A percentile compares a stretch with the other conserved stretches of the same genome.
These are phyloP conservation scores for Diddensiella santjacobensis DNA, from an alignment of 805 yeast species.

Conservation along the genomic window DNA sequence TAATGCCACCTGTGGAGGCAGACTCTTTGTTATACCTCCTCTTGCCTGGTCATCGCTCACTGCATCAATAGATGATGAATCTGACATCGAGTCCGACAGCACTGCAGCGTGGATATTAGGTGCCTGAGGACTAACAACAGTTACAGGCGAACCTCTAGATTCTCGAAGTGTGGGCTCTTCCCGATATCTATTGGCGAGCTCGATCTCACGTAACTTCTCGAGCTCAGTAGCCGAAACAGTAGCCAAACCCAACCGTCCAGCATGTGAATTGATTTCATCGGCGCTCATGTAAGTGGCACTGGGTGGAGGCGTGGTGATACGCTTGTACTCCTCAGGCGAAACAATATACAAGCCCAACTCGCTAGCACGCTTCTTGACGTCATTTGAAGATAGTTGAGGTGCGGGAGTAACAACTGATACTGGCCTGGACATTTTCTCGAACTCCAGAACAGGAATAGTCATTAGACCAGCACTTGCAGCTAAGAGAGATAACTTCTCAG, in stretches of 20 bases:
- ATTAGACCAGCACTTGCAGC: conserved; percentile 16
- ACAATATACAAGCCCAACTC: conserved; percentile 26
- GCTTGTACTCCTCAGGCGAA: conserved; percentile 30
- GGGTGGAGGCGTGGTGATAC: conserved; percentile 5
- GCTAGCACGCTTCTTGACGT: conserved; percentile 18
- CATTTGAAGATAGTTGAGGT: background rate
- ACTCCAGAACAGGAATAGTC: conserved; percentile 21
- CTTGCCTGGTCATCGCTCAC: background rate
- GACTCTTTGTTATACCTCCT: background rate
- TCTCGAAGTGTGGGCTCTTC: conserved; percentile 2
- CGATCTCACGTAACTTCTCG: conserved; percentile 3
- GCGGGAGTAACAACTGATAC: background rate
- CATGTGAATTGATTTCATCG: conserved; percentile 15
- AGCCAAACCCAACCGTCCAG: conserved; percentile 21
- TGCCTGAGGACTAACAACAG: conserved; percentile 11
- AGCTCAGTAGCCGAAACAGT: conserved; percentile 21
- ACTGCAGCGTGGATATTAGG: conserved; percentile 19
- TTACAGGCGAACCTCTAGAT: conserved; percentile 13
- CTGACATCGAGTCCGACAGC: conserved; percentile 4
- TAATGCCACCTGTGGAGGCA: background rate
- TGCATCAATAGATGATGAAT: conserved; percentile 8
- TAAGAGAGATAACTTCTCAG: background rate
- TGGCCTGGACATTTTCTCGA: conserved; percentile 16
- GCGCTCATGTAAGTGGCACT: conserved; percentile 3
- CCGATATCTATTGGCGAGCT: background rate